Base-by-base conservation (phyloP, 2,329 filamentous ascomycete species). In the Aspergillus flavus region DNA sequence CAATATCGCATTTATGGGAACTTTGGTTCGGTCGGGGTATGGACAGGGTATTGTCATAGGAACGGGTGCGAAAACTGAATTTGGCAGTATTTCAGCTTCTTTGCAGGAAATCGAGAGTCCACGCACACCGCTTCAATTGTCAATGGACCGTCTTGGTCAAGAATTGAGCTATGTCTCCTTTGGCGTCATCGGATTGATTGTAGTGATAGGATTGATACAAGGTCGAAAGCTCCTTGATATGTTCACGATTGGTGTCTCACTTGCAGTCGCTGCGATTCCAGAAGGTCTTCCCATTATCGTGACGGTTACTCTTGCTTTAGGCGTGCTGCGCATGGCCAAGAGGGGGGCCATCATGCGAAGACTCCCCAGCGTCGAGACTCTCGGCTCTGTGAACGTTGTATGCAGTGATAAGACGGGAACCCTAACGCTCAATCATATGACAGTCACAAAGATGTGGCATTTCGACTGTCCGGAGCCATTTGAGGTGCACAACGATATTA, bases 351-450 rank as follows among this genome's bases (percentile, higher is more conserved):
- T 99, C 76, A 94, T 99, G 64, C 91, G 95, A 69, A 90, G 92
- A 74, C 90, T 99, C 80, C 96, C 96, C 26, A 98, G 95, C 78
- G 96, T 99, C 10, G 95, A 99, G 77, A 99, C 95, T 0, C 82
- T 99, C 6, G 96, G 96, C 10, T 97, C 94, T n/a, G 95, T 99
- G 63, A 99, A 98, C 72, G 94, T 99, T n/a, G 93, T 99, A 7
- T 99, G 96, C 81, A 97, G 93, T 69, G 95, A 99, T 83, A 99
- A 99, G 81, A 99, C 95, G 50, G 93, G 94, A 36, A 99, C 95
- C 1, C 82, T 99, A 64, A 99, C 95, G 0, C 93, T 94, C 75
- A 99, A 98, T 75, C 95, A 99, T 75, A 98, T 99, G 95, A 96
- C 95, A 0, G 93, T 93, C 0, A 94, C 93, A 19, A 96, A 95